phyloP scores from a whole-genome alignment of 129 eudicot genomes.

The Smallanthus sonchifolius region DNA sequence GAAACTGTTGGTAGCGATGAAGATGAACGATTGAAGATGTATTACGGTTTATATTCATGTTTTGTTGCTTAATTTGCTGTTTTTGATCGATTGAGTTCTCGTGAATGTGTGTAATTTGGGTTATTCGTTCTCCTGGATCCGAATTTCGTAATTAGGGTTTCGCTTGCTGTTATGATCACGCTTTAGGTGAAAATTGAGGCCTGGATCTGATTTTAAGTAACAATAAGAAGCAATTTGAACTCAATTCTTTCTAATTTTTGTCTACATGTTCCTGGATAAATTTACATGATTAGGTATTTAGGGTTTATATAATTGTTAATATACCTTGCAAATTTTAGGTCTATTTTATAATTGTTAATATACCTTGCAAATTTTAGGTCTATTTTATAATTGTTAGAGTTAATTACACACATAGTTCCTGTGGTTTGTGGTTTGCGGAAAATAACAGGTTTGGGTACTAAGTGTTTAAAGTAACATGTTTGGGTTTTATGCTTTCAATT shows the following conservation, averaged over 20 bases:
- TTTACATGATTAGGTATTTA: not conserved
- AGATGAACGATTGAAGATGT: not conserved
- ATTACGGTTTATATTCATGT: not conserved
- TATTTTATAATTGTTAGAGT: too few relatives aligned
- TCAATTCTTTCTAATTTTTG: not conserved
- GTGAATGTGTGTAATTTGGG: not conserved
- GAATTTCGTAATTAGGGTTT: constrained; percentile 3
- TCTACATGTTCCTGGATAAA: not conserved
- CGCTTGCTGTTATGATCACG: not conserved
- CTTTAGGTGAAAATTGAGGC: not conserved
- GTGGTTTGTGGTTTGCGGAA: too few relatives aligned
- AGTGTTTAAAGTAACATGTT: too few relatives aligned
- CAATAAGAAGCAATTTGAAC: not conserved
- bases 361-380: too few relatives aligned
- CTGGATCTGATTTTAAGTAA: not conserved
- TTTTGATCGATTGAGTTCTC: not conserved
- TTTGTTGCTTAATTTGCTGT: not conserved
- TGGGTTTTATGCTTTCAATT: too few relatives aligned
- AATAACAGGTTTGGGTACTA: too few relatives aligned
- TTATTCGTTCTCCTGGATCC: not conserved
- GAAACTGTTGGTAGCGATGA: not conserved
- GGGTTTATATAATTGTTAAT: not conserved
- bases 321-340: not conserved
- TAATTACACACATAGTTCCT: too few relatives aligned
- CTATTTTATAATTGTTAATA: not conserved